Evolutionary conservation across 768 basidiomycete species (phyloP), one percentile per base, ranked within the genome.

Genomic region (Cyclocybe cylindracea): DNA sequence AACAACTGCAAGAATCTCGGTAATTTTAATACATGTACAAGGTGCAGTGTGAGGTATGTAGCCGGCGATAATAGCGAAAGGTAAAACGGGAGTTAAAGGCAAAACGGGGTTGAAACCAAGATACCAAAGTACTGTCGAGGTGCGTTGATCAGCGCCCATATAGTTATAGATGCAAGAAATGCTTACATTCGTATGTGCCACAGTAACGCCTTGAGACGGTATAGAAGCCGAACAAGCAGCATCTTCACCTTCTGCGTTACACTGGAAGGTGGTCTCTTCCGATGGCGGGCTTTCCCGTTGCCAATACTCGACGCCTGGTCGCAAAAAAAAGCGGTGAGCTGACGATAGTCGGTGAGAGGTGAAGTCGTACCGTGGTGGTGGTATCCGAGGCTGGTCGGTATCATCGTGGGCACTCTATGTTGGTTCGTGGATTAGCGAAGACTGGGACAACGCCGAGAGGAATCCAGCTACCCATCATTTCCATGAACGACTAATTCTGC

Each of bases 221-320:
- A 80, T 65, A 3, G 75, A 75, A 3, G 75, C 73, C 13, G 79
- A 81, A 60, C 80, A 80, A 39, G 56, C 63, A 2, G 70, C 68
- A 53, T 83, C 81, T 61, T 83, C 80, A 4, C 79, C 81, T 35
- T 74, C 66, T 1, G 67, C 61, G 34, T 71, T 65, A 54, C 79
- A 82, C 54, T 71, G 66, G 5, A 70, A 56, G 0, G 75, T 78
- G 4, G 71, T 80, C 10, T 70, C 65, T 29, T 69, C 63, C 5
- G 71, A 71, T 0, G 73, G 45, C 4, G 81, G 81, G 37, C 75
- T 72, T 5, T 57, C 59, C 33, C 70, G 68, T 56, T 77, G 73
- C 80, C 79, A 82, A 53, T 80, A 80, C 59, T 81, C 79, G 43
- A 79, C 61, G 0, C 79, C 78, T 80, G 44, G 10, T 37, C 4